Evolutionary conservation across 2,329 filamentous ascomycete genomes (phyloP), one percentile per base, ranked within the genome.

Genomic region (Aspergillus caelatus): DNA sequence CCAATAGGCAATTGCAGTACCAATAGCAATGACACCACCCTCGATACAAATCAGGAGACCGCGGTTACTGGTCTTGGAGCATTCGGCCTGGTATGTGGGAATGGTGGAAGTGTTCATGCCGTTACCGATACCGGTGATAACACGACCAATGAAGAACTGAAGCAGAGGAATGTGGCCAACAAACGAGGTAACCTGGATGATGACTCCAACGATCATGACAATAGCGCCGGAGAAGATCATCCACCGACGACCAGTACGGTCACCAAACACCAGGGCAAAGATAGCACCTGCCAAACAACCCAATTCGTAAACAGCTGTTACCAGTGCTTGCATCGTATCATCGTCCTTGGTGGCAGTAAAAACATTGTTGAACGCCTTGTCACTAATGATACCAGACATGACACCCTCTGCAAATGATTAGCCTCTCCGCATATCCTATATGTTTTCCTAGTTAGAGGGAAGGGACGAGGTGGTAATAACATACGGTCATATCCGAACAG

Each of bases 41-140:
- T 82, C 85, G 55, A 88, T 86, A 73, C 86, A 88, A 68, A 88
- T 88, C 60, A 88, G 75, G 39, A 87, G 81, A 67, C 87, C 87
- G 67, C 86, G 83, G 73, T 87, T 88, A 68, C 82, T 83, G 0
- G 85, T 83, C 61, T 78, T 80, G 4, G 82, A 83, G 70, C 82
- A 85, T 68, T 85, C 83, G 8, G 83, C 82, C 74, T 85, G 83
- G 68, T 84, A 86, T 7, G 82, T 84, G 3, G 83, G 84, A 36
- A 85, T 84, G 0, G 83, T 85, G 0, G 80, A 81, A 4, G 83
- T 85, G 72, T 86, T 86, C 75, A 86, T 84, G 23, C 84, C 84
- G 64, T 85, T 86, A 7, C 84, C 84, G 23, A 86, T 72, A 59
- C 84, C 84, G 21, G 84, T 85, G 57, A 86, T 78, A 4, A 80